Evolutionary conservation across 805 yeast genomes (phyloP).

Genomic region (Yarrowia sp.): DNA sequence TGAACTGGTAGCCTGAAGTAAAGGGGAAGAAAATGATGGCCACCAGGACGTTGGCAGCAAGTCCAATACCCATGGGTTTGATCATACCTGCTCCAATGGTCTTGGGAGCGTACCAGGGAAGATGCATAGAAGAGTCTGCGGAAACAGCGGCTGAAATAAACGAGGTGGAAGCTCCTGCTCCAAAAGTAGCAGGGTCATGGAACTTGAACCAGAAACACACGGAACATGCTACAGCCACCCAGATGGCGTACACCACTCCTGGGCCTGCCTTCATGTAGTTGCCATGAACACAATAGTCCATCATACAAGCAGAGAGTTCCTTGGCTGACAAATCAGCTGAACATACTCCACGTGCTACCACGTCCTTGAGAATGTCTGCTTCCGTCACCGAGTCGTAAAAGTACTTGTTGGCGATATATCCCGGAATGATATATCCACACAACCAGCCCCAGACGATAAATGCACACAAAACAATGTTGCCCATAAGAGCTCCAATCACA

Average conservation of each 20-base stretch:
- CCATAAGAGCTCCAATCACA: neutral
- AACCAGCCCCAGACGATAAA: slow-evolving; percentile 12
- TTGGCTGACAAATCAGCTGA: neutral
- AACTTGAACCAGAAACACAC: slow-evolving; percentile 20
- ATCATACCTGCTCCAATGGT: neutral
- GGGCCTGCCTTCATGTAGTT: slow-evolving; percentile 13
- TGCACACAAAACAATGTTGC: neutral
- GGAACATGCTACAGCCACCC: neutral
- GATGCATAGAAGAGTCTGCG: neutral
- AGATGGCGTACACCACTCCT: neutral
- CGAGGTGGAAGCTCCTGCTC: neutral
- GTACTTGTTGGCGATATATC: slow-evolving; percentile 14
- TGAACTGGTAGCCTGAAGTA: slow-evolving; percentile 6
- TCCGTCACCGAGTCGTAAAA: slow-evolving; percentile 12
- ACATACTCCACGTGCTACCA: neutral
- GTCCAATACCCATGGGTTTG: slow-evolving; percentile 5
- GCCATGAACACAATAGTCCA: neutral
- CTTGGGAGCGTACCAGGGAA: slow-evolving; percentile 6
- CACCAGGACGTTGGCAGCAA: slow-evolving; percentile 3
- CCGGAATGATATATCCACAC: slow-evolving; percentile 9
- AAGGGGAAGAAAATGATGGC: slow-evolving; percentile 11
- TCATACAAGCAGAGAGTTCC: neutral
- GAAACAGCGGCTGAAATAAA: neutral
- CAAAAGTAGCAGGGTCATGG: neutral
- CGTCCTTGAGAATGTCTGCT: neutral